Evolutionary conservation across 2,329 filamentous ascomycete genomes (phyloP), one percentile per base, ranked within the genome.

Genomic region (Fusarium incarnatum): DNA sequence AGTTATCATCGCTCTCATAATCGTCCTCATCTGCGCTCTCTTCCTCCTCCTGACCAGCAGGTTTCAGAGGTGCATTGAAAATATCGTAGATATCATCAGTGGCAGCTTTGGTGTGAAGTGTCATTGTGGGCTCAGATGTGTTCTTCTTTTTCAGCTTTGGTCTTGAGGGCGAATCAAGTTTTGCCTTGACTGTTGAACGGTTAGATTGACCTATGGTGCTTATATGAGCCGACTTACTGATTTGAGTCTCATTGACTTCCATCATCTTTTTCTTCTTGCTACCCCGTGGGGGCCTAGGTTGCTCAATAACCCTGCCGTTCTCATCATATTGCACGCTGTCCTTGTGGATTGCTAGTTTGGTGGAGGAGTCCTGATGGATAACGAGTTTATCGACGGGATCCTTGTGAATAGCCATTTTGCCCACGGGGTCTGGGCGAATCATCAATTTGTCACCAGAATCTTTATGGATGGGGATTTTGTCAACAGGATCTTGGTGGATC

Each of bases 21-120:
- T 91, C 89, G 60, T 91, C 90, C 16, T 93, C 89, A 4, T 85
- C 84, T 25, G 85, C 87, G 55, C 81, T 85, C 42, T 81, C 82
- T 10, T 83, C 82, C 3, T 73, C 77, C 4, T 78, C 74, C 15
- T 76, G 58, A 3, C 67, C 49, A 48, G 60, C 60, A 54, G 76
- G 18, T 70, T 76, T 65, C 71, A 78, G 56, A 3, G 96, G 95
- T 61, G 96, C 92, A 76, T 96, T 98, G 81, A 98, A 99, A 49
- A 99, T 93, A 61, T 94, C 94, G 76, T 98, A 98, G 55, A 99
- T 98, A 73, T 99, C 96, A 73, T 98, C 94, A 67, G 95, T 98
- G 7, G 96, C 96, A 70, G 96, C 95, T 74, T 89, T 93, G 15
- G 96, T 99, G 77, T 98, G 94, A 71, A 99, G 88, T 1, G 96